Evolutionary conservation across 192 early-diverging fungal genomes (phyloP).

Genomic region (Diversispora eburnea): DNA sequence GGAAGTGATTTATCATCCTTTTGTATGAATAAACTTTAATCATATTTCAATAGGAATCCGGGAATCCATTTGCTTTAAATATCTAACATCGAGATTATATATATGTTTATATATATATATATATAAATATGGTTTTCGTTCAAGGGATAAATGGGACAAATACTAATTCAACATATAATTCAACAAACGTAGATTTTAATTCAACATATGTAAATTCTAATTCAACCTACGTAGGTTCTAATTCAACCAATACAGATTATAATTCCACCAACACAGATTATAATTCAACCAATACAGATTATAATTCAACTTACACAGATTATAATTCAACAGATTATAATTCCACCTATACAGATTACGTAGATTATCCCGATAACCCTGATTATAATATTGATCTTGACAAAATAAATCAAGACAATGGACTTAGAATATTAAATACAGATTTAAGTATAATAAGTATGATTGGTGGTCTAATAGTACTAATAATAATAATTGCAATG

Average conservation of each 20-base stretch:
- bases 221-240: background rate
- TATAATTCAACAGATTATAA: background rate
- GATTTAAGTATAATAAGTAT: constrained; percentile 10
- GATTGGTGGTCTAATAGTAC: constrained; percentile 9
- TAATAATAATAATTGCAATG: constrained; percentile 12
- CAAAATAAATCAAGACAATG: background rate
- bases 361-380: background rate
- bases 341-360: background rate
- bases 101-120: too few species aligned
- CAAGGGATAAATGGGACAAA: too few species aligned
- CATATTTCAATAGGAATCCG: too few species aligned
- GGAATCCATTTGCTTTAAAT: too few species aligned
- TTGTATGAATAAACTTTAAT: too few species aligned
- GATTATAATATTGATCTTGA: background rate
- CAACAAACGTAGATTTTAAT: background rate
- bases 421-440: background rate
- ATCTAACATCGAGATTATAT: too few species aligned
- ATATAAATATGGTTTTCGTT: too few species aligned
- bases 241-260: background rate
- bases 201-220: background rate
- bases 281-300: background rate
- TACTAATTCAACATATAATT: too few species aligned
- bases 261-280: background rate
- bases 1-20: background rate
- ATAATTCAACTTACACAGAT: background rate